Base-by-base conservation (phyloP, 2,329 filamentous ascomycete species). In the Diplodia scrobiculata region DNA sequence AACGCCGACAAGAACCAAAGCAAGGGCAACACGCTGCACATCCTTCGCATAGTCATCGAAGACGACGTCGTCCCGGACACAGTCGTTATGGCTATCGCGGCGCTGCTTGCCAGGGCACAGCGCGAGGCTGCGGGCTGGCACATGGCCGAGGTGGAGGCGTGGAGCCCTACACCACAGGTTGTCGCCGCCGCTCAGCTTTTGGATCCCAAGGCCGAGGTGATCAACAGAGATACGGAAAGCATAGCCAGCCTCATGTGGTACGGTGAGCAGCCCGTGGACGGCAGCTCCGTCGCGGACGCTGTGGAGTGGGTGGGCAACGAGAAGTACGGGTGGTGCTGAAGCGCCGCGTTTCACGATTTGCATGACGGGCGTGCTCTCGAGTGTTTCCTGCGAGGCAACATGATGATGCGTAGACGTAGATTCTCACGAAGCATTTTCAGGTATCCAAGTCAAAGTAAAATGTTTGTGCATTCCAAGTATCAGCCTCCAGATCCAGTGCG, bases 241-340 rank as follows among this genome's bases (percentile, higher is more conserved):
- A 90, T 94, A 67, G 81, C 89, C 0, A 89, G 88, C 71, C 73
- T 93, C 76, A 86, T 84, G 77, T 92, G 89, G 89, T 89, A 90
- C 72, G 88, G 86, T 2, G 76, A 81, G 48, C 73, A 72, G 1
- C 73, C 72, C 1, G 65, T 70, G 1, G 78, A 80, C 10, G 76
- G 76, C 13, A 84, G 81, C 4, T 72, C 78, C 5, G 71, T 76
- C 1, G 79, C 76, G 0, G 79, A 82, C 5, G 80, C 84, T 27
- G 77, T 91, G 5, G 86, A 90, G 59, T 94, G 91, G 90, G 78
- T 91, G 60, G 85, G 82, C 13, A 91, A 90, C 72, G 89, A 93
- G 77, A 92, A 91, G 79, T 92, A 86, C 78, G 89, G 82, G 0
- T 94, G 90, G 90, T 91, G 88, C 74, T 93, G 74, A 80, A 10